These are phyloP conservation scores for Gossypium sturtianum DNA, from an alignment of 345 rosid genomes.

Conservation along the genomic window DNA sequence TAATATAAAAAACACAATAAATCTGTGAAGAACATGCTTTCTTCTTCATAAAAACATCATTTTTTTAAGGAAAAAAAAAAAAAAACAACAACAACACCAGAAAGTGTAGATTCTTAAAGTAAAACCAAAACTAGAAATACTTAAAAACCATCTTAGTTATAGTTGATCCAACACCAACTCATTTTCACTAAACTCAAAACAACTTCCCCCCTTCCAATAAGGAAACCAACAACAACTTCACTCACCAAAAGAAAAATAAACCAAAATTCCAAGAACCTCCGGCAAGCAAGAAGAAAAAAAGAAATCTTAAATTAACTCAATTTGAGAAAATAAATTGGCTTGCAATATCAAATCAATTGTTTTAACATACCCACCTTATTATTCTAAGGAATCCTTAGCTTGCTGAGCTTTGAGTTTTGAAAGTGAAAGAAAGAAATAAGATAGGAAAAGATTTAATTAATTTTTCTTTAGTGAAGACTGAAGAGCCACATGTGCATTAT, in stretches of 20 bases:
- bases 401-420: conserved; percentile 5
- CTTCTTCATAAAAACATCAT: background rate
- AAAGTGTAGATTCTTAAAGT: background rate
- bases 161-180: conserved; percentile 11
- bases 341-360: conserved; percentile 2
- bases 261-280: background rate
- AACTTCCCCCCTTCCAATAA: background rate
- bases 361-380: conserved; percentile 11
- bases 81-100: background rate
- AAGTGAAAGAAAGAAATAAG: background rate
- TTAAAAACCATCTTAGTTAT: conserved; percentile 5
- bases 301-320: background rate
- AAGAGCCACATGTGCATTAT: background rate
- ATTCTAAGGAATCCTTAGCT: conserved; percentile 17
- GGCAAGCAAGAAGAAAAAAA: background rate
- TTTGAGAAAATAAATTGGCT: background rate
- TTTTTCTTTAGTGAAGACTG: background rate
- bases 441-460: background rate
- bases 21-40: background rate
- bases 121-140: background rate
- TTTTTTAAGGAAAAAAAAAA: background rate
- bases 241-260: background rate
- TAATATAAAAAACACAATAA: background rate
- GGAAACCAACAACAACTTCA: background rate
- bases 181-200: background rate